Percentiles rank a stretch among this genome's conserved stretches.
Conservation (phyloP, 352 stramenopile species). For the Elongisporangium prolatum region DNA sequence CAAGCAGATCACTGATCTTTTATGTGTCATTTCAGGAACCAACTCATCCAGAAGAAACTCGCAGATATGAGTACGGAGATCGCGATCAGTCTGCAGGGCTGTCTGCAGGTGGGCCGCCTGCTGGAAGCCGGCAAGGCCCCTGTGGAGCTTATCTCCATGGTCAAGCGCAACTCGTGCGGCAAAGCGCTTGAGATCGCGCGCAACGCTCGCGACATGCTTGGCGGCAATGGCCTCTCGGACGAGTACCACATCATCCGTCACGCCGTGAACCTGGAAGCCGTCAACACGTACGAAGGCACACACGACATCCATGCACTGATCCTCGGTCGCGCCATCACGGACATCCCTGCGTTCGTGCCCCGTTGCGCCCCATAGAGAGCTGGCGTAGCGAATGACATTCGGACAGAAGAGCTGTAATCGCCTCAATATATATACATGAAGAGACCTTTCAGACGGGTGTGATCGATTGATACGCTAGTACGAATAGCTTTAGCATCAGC, state of each 20-base stretch:
- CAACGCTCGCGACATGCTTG: slow-evolving; percentile 94
- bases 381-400: neutral
- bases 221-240: slow-evolving; percentile 97
- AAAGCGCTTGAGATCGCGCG: slow-evolving; percentile 94
- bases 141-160: slow-evolving; percentile 92
- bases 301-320: slow-evolving; percentile 99
- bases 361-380: slow-evolving; percentile 51
- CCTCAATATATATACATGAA: too few relatives aligned
- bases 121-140: slow-evolving; percentile 79
- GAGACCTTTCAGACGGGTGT: too few relatives aligned
- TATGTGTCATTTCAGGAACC: slow-evolving; percentile 70
- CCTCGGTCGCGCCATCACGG: slow-evolving; percentile 95
- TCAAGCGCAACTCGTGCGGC: slow-evolving; percentile 95
- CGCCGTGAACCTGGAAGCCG: slow-evolving; percentile 96
- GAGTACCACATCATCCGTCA: slow-evolving; percentile 99
- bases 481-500: too few relatives aligned
- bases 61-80: slow-evolving; percentile 98
- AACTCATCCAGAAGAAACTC: slow-evolving; percentile 98
- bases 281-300: slow-evolving; percentile 99
- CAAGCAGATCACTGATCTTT: neutral
- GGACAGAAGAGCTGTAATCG: too few relatives aligned
- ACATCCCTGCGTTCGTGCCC: slow-evolving; percentile 93
- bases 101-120: slow-evolving; percentile 88
- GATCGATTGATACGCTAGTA: too few relatives aligned
- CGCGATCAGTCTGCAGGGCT: slow-evolving; percentile 89